phyloP scores from a whole-genome alignment of 768 basidiomycete species.

The Botryobasidium botryosum region DNA sequence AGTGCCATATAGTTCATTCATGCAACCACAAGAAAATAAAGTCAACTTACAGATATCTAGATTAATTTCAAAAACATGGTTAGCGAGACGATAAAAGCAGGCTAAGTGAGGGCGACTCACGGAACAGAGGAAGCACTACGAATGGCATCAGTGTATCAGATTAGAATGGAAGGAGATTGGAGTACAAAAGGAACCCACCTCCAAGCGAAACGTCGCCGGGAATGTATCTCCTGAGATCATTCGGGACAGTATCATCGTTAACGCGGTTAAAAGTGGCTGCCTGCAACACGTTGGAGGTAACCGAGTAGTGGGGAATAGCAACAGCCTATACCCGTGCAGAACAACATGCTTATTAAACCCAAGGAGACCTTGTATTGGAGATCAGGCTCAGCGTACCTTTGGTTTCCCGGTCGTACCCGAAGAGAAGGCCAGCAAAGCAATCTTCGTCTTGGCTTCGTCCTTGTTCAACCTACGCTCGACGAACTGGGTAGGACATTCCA shows the following conservation, averaged over 20 bases:
- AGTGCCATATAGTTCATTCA: background rate
- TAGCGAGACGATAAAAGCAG: background rate
- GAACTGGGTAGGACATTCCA: constrained; percentile 24
- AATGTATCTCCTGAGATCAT: constrained; percentile 28
- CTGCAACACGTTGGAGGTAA: constrained; percentile 48
- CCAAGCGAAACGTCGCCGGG: constrained; percentile 44
- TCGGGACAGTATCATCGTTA: constrained; percentile 22
- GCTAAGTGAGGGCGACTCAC: background rate
- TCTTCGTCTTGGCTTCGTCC: constrained; percentile 49
- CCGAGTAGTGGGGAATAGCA: constrained; percentile 40
- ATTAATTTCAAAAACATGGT: background rate
- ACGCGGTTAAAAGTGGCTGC: constrained; percentile 36
- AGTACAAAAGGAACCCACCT: no score
- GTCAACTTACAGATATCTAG: constrained; percentile 2
- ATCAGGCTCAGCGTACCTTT: constrained; percentile 7
- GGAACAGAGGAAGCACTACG: constrained; percentile 14
- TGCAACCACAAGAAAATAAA: background rate
- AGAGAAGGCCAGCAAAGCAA: constrained; percentile 57
- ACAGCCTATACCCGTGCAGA: constrained; percentile 28
- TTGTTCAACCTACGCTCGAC: constrained; percentile 33
- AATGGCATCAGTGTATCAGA: background rate
- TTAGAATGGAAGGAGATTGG: no score
- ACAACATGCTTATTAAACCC: constrained; percentile 15
- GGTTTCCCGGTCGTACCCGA: constrained; percentile 64
- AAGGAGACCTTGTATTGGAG: background rate